Percentiles rank a stretch among this genome's conserved stretches.
These are phyloP conservation scores for Lipomyces yarrowii DNA, from an alignment of 1,139 yeast species.

Conservation along the genomic window DNA sequence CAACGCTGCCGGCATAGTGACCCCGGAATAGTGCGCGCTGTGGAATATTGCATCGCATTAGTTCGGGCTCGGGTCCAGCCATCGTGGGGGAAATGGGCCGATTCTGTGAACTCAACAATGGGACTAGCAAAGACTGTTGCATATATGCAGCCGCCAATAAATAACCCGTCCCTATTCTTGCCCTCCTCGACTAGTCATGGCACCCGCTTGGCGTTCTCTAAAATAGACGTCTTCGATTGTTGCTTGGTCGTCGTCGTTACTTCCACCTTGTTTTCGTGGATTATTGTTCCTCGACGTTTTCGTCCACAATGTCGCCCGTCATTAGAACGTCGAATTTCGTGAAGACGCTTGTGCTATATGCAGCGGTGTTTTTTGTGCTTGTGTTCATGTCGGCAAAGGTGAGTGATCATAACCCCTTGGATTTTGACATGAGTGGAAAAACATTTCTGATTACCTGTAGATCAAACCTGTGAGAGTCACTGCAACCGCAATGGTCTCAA, in stretches of 20 bases:
- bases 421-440: neutral
- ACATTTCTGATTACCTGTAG: neutral
- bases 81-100: no score
- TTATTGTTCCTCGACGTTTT: neutral
- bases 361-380: neutral
- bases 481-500: neutral
- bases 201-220: no score
- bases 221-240: neutral
- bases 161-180: no score
- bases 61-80: no score
- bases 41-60: no score
- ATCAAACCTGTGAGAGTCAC: neutral
- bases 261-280: neutral
- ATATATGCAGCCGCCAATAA: no score
- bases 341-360: neutral
- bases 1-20: no score
- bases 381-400: neutral
- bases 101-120: no score
- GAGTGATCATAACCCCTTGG: neutral
- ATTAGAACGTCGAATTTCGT: neutral
- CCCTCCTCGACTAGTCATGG: no score
- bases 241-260: neutral
- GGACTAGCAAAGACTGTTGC: no score
- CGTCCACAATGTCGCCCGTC: neutral
- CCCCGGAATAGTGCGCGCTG: no score